Evolutionary conservation across 2,329 filamentous ascomycete genomes (phyloP), one percentile per base, ranked within the genome.

Genomic region (Cordyceps farinosa): DNA sequence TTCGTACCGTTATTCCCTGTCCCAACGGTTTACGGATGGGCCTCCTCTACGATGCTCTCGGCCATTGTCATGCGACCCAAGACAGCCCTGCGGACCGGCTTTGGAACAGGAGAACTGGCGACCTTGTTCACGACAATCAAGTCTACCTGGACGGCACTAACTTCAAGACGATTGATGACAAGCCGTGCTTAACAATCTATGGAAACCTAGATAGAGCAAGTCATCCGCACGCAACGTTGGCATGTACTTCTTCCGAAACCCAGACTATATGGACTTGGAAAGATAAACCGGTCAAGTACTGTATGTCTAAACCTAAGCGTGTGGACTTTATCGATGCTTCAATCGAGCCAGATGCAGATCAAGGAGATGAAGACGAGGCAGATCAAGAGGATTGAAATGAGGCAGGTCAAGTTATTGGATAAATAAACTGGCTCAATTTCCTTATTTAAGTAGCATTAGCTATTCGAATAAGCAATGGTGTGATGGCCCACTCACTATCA

Each of bases 1-100:
- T 11, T 10, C 40, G 42, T 3, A 29, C 27, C 32, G 1, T 48
- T 3, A 48, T 48, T 32, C 55, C 10, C 22, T 17, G 42, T 22
- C 55, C 55, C 8, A 22, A 42, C 7, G 42, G 55, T 7, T 13
- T 58, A 30, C 55, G 55, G 6, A 58, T 58, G 42, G 55, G 55
- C 40, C 13, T 58, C 48, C 55, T 58, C 40, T 48, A 34, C 30
- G 55, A 58, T 10, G 42, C 29, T 17, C 42, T 58, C 27, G 17
- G 17, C 27, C 29, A 58, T 32, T 58, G 55, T 38, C 15, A 58
- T 32, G 32, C 11, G 3, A 11, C 13, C 22, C 22, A 22, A 22
- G 4, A 17, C 5, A 13, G 29, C 52, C 6, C 3, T 47, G 40
- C 17, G 36, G 30, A 22, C 1, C 4, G 50, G 11, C 17, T 58